Evolutionary conservation across 75 land plant species (phyloP).

Genomic region (Selaginella tamariscina): DNA sequence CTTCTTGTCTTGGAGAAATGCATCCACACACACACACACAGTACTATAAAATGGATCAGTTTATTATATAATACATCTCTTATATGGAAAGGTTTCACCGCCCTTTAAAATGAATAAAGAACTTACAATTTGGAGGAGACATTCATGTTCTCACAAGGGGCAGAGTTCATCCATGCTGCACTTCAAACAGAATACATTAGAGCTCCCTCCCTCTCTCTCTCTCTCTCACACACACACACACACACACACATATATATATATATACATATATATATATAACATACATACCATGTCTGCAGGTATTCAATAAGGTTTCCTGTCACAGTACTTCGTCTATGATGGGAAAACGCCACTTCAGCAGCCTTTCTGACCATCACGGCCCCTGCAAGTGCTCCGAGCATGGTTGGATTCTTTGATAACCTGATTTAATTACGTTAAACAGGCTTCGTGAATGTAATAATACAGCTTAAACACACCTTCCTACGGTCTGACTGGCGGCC

Average conservation of each 20-base stretch:
- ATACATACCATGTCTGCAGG: conserved; percentile 18
- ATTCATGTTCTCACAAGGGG: background rate
- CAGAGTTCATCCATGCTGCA: background rate
- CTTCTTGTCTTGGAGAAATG: no score
- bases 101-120: no score
- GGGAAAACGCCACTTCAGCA: conserved; percentile 57
- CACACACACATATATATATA: no score
- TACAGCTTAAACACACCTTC: background rate
- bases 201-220: no score
- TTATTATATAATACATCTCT: no score
- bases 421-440: conserved; percentile 1
- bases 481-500: conserved; percentile 10
- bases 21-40: no score
- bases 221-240: no score
- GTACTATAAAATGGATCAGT: no score
- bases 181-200: no score
- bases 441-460: background rate
- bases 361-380: conserved; percentile 58
- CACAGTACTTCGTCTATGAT: conserved; percentile 69
- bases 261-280: no score
- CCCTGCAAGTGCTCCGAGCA: conserved; percentile 73
- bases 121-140: background rate
- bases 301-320: conserved; percentile 70
- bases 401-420: conserved; percentile 44
- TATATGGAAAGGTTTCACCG: no score